Evolutionary conservation across 2,329 filamentous ascomycete genomes (phyloP).

Genomic region (Paraphoma sp.): DNA sequence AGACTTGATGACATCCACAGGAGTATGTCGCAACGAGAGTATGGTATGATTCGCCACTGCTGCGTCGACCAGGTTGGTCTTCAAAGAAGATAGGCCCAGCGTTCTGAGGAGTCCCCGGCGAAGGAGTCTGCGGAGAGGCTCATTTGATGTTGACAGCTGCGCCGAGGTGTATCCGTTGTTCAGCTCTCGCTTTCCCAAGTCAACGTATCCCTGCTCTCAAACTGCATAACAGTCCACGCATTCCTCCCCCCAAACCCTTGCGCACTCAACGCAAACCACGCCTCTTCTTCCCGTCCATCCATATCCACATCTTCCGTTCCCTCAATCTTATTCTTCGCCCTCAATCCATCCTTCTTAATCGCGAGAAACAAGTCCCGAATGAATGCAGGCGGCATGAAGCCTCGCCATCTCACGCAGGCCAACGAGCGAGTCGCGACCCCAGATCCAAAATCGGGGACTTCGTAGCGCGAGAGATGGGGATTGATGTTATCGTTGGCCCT

Average conservation of each 20-base stretch:
- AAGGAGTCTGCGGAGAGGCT: too few relatives aligned
- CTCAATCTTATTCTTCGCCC: conserved; percentile 11
- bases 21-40: too few relatives aligned
- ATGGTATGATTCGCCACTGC: too few relatives aligned
- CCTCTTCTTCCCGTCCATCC: conserved; percentile 17
- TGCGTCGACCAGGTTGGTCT: too few relatives aligned
- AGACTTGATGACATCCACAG: too few relatives aligned
- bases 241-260: conserved; percentile 35
- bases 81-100: too few relatives aligned
- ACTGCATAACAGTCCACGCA: conserved; percentile 43
- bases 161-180: neutral
- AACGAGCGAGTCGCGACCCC: conserved; percentile 28
- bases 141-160: too few relatives aligned
- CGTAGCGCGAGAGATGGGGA: conserved; percentile 72
- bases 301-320: conserved; percentile 17
- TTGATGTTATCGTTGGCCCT: conserved; percentile 66
- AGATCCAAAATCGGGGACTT: conserved; percentile 56
- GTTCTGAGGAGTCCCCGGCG: too few relatives aligned
- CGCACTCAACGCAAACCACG: conserved; percentile 42
- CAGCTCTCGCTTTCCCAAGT: conserved; percentile 40
- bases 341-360: conserved; percentile 21
- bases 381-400: conserved; percentile 49
- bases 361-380: conserved; percentile 36
- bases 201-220: conserved; percentile 39
- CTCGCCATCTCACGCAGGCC: conserved; percentile 51